Base-by-base conservation (phyloP, 805 yeast genomes). In the Sungouiozyma ichnusensis region DNA sequence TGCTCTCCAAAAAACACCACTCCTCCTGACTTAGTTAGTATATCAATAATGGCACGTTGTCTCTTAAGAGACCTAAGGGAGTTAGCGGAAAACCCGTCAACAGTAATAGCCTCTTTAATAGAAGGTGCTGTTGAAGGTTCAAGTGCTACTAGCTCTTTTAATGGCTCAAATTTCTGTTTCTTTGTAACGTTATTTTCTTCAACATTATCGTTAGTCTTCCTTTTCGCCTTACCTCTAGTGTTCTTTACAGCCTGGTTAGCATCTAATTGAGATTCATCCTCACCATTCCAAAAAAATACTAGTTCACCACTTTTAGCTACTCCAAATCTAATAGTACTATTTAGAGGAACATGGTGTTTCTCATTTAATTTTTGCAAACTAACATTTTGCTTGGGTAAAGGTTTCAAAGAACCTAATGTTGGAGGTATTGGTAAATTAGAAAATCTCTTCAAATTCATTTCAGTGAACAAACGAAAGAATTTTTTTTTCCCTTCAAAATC, bases 401-500 rank as follows among this genome's bases (percentile, higher is more conserved):
- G 33, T 7, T 36, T 15, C 3, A 45, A 29, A 5, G 17, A n/a
- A 7, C 40, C 33, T 50, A 69, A 62, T 3, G 43, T 27, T 4
- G 49, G 47, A 17, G 53, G 56, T 1, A 43, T 39, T 2, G 53
- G 48, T 14, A 51, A 48, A 17, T 61, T 61, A 0, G 65, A 56
- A 14, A 65, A 55, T 16, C 50, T 53, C 15, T 62, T 44, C 42
- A 67, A 71, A 36, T 67, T 62, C 3, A 61, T 54, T 37, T 69
- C 68, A 0, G 79, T 67, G 46, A 78, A 68, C 50, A 82, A 78
- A 34, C 94, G 67, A 58, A 75, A 84, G 49, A 77, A 83, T 53
- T 84, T 81, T 44, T 72, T 68, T 48, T 86, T 77, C 0, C 94
- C 94, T 45, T 76, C 78, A 49, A 77, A 77, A 53, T 84, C 94